Conservation (phyloP, 371 early-diverging fungal species). For the Saksenaea vasiformis region DNA sequence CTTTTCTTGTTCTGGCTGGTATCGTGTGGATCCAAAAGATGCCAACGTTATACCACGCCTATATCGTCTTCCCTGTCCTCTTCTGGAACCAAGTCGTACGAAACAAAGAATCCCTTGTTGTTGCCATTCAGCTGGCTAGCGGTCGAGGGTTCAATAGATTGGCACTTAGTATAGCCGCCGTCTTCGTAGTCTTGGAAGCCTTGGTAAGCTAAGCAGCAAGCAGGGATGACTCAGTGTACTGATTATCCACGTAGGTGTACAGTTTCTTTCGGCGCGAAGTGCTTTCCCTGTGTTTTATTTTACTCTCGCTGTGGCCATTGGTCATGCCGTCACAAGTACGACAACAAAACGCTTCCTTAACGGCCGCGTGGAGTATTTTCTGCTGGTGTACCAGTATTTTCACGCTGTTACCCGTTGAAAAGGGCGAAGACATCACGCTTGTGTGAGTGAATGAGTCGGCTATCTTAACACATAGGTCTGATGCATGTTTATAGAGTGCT, state of each 20-base stretch:
- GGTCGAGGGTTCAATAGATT: conserved; percentile 12
- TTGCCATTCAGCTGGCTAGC: conserved; percentile 27
- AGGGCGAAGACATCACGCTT: conserved; percentile 69
- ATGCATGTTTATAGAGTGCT: neutral
- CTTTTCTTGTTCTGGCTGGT: conserved; percentile 41
- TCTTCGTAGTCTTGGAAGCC: conserved; percentile 56
- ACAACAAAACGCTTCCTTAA: conserved; percentile 38
- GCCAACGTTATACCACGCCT: conserved; percentile 84
- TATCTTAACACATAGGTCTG: neutral
- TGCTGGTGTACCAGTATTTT: conserved; percentile 81
- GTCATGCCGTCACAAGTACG: conserved; percentile 55
- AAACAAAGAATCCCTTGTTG: conserved; percentile 25
- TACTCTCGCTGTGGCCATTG: conserved; percentile 67
- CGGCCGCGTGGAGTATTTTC: conserved; percentile 59
- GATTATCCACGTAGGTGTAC: conserved; percentile 54
- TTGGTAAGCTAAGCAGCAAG: conserved; percentile 52
- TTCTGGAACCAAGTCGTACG: conserved; percentile 80
- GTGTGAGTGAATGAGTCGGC: conserved; percentile 57
- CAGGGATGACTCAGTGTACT: neutral
- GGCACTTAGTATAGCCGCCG: conserved; percentile 37
- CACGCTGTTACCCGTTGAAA: conserved; percentile 86
- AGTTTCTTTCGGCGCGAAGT: conserved; percentile 77
- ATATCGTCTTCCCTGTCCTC: conserved; percentile 80
- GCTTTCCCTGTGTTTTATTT: conserved; percentile 53
- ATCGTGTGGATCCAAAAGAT: conserved; percentile 74